Base-by-base conservation (phyloP, 345 rosid genomes). In the Bretschneidera sinensis region DNA sequence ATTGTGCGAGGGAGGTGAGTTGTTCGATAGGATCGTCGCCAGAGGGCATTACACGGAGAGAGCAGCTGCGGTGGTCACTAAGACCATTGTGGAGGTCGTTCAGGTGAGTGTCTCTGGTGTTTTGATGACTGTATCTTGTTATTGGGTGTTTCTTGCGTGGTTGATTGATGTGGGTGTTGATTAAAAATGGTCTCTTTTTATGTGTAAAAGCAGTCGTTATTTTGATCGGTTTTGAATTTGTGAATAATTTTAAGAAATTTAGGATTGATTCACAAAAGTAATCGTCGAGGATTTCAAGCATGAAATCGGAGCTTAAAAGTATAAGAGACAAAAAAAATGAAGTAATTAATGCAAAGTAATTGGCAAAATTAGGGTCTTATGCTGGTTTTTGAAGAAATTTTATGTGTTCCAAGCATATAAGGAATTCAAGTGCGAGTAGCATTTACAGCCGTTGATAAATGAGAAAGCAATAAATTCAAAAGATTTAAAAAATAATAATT, bases 11-110 rank as follows among this genome's bases (percentile, higher is more conserved):
- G 98, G 98, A 6, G 98, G 98, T 22, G 98, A 92, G 25, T 77
- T 92, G 77, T 92, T 92, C 51, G 98, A 92, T 69, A 81, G 98
- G 82, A 92, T 95, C 66, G 95, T 91, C 3, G 89, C 99, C 0
- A 75, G 97, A 72, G 99, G 97, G 0, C 97, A 88, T 78, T 95
- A 95, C 73, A 95, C 97, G 0, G 99, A 95, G 74, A 78, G 97
- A 63, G 97, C 95, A 48, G 99, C 99, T 58, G 97, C 99, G 35
- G 88, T 70, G 18, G 88, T 95, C 2, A 88, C 86, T 71, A 82
- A 79, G 60, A 92, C 98, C 19, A 92, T 92, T 55, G 88, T 81
- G 48, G 97, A 92, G 72, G 98, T 89, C 65, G 96, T 95, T 77
- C 97, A 86, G 99, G 99, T 91, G 24, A 17, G 56, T 39, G 22